Percentiles rank a stretch among this genome's conserved stretches.
phyloP scores from a whole-genome alignment of 1,284 basidiomycete genomes.

The Rhodotorula sp. region DNA sequence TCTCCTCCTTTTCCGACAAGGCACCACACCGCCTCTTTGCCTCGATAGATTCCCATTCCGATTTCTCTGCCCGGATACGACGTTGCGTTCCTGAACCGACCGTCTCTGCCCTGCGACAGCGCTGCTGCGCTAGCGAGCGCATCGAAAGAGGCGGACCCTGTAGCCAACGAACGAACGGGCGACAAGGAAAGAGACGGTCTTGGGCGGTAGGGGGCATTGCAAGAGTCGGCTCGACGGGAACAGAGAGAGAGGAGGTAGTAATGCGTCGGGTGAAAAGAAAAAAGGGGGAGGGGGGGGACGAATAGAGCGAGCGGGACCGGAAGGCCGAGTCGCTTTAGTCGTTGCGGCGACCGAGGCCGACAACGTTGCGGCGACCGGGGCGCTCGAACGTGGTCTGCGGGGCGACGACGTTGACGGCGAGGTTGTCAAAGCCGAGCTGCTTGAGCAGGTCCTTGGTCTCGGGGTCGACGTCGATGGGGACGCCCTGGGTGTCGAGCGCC shows the following conservation, averaged over 20 bases:
- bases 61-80: too few species aligned
- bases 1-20: too few species aligned
- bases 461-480: conserved; percentile 78
- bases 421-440: conserved; percentile 85
- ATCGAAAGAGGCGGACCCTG: too few species aligned
- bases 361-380: conserved; percentile 33
- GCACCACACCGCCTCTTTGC: too few species aligned
- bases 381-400: conserved; percentile 57
- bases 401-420: conserved; percentile 68
- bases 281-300: not conserved
- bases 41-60: too few species aligned
- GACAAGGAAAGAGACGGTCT: not conserved
- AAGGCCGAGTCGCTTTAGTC: conserved; percentile 8
- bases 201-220: too few species aligned
- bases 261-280: not conserved
- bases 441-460: conserved; percentile 90
- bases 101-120: too few species aligned
- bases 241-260: not conserved
- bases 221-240: not conserved
- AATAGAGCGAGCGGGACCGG: not conserved
- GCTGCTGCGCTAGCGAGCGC: too few species aligned
- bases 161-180: too few species aligned
- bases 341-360: conserved; percentile 37
- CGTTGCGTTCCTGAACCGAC: too few species aligned
- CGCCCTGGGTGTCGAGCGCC: conserved; percentile 74